phyloP scores from a whole-genome alignment of 257 asterid species.

The Solanum tarijense region DNA sequence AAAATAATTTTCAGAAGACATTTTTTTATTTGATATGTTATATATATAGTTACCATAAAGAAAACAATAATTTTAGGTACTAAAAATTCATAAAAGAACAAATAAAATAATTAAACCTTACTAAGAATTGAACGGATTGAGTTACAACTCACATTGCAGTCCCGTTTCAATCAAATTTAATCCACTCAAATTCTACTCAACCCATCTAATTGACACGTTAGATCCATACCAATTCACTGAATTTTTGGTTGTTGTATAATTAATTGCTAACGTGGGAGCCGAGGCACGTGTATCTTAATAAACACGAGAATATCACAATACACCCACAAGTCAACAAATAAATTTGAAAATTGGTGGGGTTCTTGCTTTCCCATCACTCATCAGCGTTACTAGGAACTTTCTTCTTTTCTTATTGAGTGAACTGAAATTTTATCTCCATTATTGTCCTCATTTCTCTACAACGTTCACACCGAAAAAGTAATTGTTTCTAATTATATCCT shows the following conservation, averaged over 20 bases:
- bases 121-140: too few relatives aligned
- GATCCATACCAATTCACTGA: too few relatives aligned
- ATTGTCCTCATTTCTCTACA: neutral
- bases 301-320: neutral
- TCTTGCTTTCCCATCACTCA: neutral
- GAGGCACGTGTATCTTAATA: neutral
- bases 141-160: neutral
- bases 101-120: neutral
- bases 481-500: too few relatives aligned
- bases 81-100: too few relatives aligned
- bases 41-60: too few relatives aligned
- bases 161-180: too few relatives aligned
- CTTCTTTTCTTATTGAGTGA: neutral
- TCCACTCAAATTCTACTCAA: too few relatives aligned
- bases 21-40: too few relatives aligned
- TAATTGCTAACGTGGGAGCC: neutral
- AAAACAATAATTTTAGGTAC: too few relatives aligned
- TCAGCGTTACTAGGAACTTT: neutral
- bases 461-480: neutral
- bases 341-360: neutral
- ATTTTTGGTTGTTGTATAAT: too few relatives aligned
- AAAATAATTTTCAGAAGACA: too few relatives aligned
- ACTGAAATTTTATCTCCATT: neutral
- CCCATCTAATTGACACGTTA: accelerated
- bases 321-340: neutral